Conservation (phyloP, 208 protist species). For the Acanthamoeba sp. region DNA sequence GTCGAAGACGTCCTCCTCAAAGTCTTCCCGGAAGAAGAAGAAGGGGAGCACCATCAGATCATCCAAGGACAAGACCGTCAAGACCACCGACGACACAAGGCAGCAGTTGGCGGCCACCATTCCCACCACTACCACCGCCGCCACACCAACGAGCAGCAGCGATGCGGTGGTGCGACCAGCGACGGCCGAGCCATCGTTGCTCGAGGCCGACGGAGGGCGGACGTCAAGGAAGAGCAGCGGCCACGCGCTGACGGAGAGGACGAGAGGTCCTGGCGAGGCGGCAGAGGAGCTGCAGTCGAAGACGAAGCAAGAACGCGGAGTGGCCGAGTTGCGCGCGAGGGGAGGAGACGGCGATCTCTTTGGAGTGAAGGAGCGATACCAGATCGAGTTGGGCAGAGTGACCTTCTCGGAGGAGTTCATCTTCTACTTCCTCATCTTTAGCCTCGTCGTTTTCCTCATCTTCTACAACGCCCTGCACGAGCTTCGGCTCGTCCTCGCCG, state of each 20-base stretch:
- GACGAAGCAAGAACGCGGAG: neutral
- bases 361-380: neutral
- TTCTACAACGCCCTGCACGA: constrained; percentile 41
- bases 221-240: neutral
- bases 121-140: neutral
- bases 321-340: neutral
- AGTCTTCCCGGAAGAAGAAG: too few species aligned
- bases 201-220: neutral
- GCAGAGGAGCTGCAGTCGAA: neutral
- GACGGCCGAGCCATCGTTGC: neutral
- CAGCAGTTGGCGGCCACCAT: neutral
- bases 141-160: neutral
- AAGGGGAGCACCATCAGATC: neutral
- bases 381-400: neutral
- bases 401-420: constrained; percentile 51
- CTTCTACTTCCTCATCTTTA: constrained; percentile 48
- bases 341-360: neutral
- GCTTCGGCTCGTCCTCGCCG: neutral
- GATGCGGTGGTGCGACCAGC: neutral
- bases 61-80: neutral
- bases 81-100: neutral
- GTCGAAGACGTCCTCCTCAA: neutral
- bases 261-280: neutral
- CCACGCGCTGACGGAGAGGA: neutral
- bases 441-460: constrained; percentile 29